A percentile compares a stretch with the other conserved stretches of the same genome.
These are phyloP conservation scores for Penicillium canescens DNA, from an alignment of 495 filamentous ascomycete genomes.

Conservation along the genomic window DNA sequence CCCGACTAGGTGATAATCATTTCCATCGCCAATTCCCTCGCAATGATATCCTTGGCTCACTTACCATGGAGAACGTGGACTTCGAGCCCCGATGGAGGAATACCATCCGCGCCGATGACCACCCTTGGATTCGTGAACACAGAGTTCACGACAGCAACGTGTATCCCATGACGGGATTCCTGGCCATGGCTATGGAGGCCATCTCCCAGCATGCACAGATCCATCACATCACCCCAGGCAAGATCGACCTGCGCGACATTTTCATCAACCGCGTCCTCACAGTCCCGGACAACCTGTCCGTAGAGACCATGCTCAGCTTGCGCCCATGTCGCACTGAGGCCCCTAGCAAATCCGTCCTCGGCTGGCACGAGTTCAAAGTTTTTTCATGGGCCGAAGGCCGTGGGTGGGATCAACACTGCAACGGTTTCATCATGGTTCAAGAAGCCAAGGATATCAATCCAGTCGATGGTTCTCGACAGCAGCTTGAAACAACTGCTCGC, in stretches of 20 bases:
- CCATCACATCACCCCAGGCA: slow-evolving; percentile 20
- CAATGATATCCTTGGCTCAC: slow-evolving; percentile 29
- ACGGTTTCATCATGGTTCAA: slow-evolving; percentile 32
- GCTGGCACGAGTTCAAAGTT: slow-evolving; percentile 46
- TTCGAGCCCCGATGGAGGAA: slow-evolving; percentile 36
- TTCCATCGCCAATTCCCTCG: slow-evolving; percentile 25
- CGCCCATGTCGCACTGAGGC: slow-evolving; percentile 20
- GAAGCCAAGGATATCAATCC: slow-evolving; percentile 31
- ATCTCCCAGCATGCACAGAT: slow-evolving; percentile 41
- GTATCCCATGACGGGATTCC: slow-evolving; percentile 52
- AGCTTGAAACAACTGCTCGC: not conserved
- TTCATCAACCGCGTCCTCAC: slow-evolving; percentile 42
- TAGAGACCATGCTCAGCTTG: slow-evolving; percentile 33
- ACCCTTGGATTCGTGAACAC: slow-evolving; percentile 44
- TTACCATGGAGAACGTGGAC: slow-evolving; percentile 24
- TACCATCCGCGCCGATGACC: slow-evolving; percentile 28
- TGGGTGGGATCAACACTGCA: slow-evolving; percentile 44
- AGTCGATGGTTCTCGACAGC: slow-evolving; percentile 20
- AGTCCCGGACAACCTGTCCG: slow-evolving; percentile 32
- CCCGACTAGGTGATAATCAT: slow-evolving; percentile 23
- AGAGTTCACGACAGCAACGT: slow-evolving; percentile 44
- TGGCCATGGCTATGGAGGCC: slow-evolving; percentile 54
- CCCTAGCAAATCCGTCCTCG: slow-evolving; percentile 27
- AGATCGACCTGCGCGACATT: slow-evolving; percentile 33
- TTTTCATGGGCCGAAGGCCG: slow-evolving; percentile 34